Evolutionary conservation across 495 filamentous ascomycete species (phyloP), one percentile per base, ranked within the genome.

Genomic region (Patellaria atrata): DNA sequence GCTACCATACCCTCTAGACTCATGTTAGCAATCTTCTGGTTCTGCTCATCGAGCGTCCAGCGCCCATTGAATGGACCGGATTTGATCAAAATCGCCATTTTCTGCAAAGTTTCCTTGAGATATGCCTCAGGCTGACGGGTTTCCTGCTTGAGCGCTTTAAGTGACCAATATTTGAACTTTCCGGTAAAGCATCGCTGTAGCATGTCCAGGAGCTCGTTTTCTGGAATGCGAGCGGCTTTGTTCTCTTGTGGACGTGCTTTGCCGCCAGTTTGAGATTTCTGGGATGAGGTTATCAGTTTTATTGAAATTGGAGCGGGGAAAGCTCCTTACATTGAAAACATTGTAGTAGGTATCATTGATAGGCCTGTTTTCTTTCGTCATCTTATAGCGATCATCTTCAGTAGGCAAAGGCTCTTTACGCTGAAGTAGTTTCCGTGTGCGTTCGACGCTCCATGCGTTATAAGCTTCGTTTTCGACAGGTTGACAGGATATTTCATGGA

Each of bases 121-220:
- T 84, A 97, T 3, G 78, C 76, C 52, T 97, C 89, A 0, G 89
- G 89, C 60, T 97, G 89, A 32, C 70, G 62, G 21, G 86, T 66
- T 41, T 62, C 56, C 14, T 66, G 60, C 40, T 80, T 79, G 44
- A 97, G 69, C 0, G 71, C 69, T 47, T 79, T 85, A 62, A 96
- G 77, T 12, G 79, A 69, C 87, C 87, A 96, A 57, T 85, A 94
- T 34, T 70, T 71, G 63, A 78, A 92, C 33, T 74, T 57, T 21
- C 73, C 68, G n/a, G n/a, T n/a, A 70, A 96, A 97, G 50, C 73
- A 79, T 11, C 62, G 54, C 61, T 82, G 84, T 38, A 97, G 74
- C 26, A 62, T 61, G 54, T 94, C 83, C 58, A 92, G 57, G 23
- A 97, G 73, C 52, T 85, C 77, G 62, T 81, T 78, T 52, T 79